Percentiles rank a stretch among this genome's conserved stretches.
These are phyloP conservation scores for Aureobasidium sp. DNA, from an alignment of 2,329 filamentous ascomycete species.

Conservation along the genomic window DNA sequence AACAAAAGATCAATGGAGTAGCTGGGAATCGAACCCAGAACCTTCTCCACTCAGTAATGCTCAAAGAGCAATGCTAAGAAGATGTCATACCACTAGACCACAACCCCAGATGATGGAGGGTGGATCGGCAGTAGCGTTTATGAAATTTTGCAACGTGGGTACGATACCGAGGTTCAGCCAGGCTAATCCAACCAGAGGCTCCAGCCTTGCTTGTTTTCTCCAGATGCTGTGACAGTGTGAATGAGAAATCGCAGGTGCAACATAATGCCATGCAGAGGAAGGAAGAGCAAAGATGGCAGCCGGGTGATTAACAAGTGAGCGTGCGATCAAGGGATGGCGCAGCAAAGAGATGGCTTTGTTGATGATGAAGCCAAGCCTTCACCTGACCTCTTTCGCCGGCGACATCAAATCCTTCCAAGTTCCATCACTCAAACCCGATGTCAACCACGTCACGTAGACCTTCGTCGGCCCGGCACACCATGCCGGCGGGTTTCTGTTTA, in stretches of 20 bases:
- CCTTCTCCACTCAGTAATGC: conserved; percentile 8
- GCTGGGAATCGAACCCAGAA: conserved; percentile 11
- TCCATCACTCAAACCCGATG: background rate
- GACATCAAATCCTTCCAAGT: background rate
- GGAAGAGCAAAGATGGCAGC: background rate
- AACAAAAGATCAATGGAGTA: background rate
- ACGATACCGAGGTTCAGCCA: too few species aligned
- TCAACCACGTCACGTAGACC: background rate
- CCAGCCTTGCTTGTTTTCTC: too few species aligned
- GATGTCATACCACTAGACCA: conserved; percentile 11
- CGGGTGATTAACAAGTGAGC: too few species aligned
- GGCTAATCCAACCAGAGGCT: too few species aligned
- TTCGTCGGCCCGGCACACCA: background rate
- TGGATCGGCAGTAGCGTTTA: too few species aligned
- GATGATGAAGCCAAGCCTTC: background rate
- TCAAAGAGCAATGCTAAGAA: conserved; percentile 9
- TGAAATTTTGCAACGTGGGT: too few species aligned
- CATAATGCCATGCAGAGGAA: too few species aligned
- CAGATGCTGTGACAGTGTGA: too few species aligned
- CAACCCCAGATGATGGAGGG: background rate
- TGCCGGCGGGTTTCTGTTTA: background rate
- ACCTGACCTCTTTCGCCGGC: background rate
- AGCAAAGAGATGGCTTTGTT: background rate
- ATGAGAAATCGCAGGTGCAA: too few species aligned
- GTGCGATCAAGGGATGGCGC: background rate